phyloP scores from a whole-genome alignment of 768 basidiomycete genomes.

The Trametes cinnabarina region DNA sequence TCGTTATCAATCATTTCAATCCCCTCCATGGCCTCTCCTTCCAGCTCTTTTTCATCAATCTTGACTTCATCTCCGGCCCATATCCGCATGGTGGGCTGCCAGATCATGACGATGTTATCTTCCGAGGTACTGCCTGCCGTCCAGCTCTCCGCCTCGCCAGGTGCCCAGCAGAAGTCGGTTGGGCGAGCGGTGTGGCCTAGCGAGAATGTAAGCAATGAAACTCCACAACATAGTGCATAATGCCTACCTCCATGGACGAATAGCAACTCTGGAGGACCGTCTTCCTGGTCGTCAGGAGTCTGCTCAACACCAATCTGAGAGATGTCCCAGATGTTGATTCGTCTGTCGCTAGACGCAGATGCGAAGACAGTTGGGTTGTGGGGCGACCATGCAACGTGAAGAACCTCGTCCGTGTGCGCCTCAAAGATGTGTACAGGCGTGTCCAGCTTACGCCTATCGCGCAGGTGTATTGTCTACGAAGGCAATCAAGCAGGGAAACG shows the following conservation, averaged over 20 bases:
- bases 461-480: constrained; percentile 76
- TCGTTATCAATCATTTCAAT: constrained; percentile 45
- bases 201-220: constrained; percentile 5
- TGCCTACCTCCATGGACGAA: constrained; percentile 90
- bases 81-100: constrained; percentile 94
- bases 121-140: constrained; percentile 87
- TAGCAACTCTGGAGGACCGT: constrained; percentile 93
- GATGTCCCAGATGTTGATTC: constrained; percentile 95
- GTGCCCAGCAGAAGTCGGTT: constrained; percentile 96
- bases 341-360: constrained; percentile 88
- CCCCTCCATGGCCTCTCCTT: constrained; percentile 77
- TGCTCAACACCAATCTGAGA: constrained; percentile 91
- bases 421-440: constrained; percentile 88
- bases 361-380: constrained; percentile 91
- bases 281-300: constrained; percentile 96
- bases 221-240: neutral
- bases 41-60: constrained; percentile 82
- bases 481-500: neutral
- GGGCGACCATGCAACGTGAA: constrained; percentile 94
- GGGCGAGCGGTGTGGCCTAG: constrained; percentile 87
- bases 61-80: constrained; percentile 90
- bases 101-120: constrained; percentile 95
- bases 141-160: constrained; percentile 78
- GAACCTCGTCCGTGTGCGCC: constrained; percentile 91
- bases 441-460: constrained; percentile 76